Evolutionary conservation across 148 eudicot genomes (phyloP), one percentile per base, ranked within the genome.

Genomic region (Hydrangea macrophylla): DNA sequence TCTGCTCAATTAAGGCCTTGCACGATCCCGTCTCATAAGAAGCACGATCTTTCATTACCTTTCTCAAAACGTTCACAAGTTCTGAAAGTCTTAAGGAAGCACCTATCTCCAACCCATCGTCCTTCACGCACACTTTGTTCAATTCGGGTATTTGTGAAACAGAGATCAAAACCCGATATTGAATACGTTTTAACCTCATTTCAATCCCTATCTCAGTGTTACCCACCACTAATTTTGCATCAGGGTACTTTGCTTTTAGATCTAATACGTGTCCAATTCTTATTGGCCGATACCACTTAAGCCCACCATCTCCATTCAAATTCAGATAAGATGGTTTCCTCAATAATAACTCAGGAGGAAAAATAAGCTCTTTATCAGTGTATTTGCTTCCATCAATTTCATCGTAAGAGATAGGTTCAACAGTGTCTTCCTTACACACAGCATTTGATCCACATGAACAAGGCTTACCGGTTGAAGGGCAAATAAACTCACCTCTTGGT

Each of bases 191-290:
- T 27, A 95, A 74, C 92, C 99, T 85, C 82, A 79, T 89, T 85
- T 95, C 99, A 51, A 95, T 86, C 48, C 99, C 97, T 55, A 95
- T 81, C 82, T 95, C 99, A 22, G 92, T 82, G 78, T 95, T 95
- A 32, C 99, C 99, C 36, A 85, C 75, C 35, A 95, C 85, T 73
- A 95, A 73, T 76, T 85, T 95, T 32, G 92, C 88, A 71, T 77
- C 81, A 20, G 99, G 96, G 71, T 91, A 68, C 76, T 80, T 85
- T 53, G 88, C 69, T 86, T 86, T 91, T 37, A 95, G 74, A 58
- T 95, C 96, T 67, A 95, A 54, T 54, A 95, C 97, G 45, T 91
- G 92, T 75, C 81, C 84, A 79, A 95, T 90, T 22, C 66, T 76
- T 66, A 83, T 55, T 4, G 99, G 99, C 61, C 92, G 74, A 65